phyloP scores from a whole-genome alignment of 768 basidiomycete species.

The Leccinum aurantiacum region DNA sequence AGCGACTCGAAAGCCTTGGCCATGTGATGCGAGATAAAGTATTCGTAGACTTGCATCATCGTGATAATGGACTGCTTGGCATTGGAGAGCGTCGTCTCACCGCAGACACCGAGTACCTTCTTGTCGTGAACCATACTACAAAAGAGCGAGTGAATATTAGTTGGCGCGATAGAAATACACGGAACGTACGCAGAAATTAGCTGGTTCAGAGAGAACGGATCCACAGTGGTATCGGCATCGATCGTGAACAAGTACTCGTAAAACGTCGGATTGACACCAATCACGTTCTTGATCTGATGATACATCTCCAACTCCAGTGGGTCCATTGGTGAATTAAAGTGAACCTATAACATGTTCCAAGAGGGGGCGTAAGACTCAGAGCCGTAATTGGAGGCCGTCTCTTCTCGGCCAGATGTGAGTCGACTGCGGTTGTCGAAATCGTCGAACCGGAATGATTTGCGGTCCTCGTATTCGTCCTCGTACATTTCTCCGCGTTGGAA shows the following conservation, averaged over 20 bases:
- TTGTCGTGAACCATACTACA: slow-evolving; percentile 94
- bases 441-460: too few relatives aligned
- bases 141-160: background rate
- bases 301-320: slow-evolving; percentile 98
- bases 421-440: too few relatives aligned
- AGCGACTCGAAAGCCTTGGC: slow-evolving; percentile 97
- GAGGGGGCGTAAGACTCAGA: too few relatives aligned
- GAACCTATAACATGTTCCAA: slow-evolving; percentile 84
- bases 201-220: slow-evolving; percentile 83
- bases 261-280: slow-evolving; percentile 97
- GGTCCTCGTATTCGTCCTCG: too few relatives aligned
- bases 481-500: too few relatives aligned
- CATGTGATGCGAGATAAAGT: slow-evolving; percentile 98
- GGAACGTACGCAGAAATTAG: slow-evolving; percentile 79
- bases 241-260: slow-evolving; percentile 95
- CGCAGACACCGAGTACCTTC: slow-evolving; percentile 91
- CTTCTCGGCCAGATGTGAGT: too few relatives aligned
- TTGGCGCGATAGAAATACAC: background rate
- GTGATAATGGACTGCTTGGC: slow-evolving; percentile 94
- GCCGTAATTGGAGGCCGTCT: too few relatives aligned
- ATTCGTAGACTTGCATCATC: slow-evolving; percentile 99
- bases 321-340: slow-evolving; percentile 95
- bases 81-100: slow-evolving; percentile 91
- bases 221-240: slow-evolving; percentile 94
- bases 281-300: slow-evolving; percentile 99